These are phyloP conservation scores for Miamiensis avidus DNA, from an alignment of 169 alveolate genomes.

Conservation along the genomic window DNA sequence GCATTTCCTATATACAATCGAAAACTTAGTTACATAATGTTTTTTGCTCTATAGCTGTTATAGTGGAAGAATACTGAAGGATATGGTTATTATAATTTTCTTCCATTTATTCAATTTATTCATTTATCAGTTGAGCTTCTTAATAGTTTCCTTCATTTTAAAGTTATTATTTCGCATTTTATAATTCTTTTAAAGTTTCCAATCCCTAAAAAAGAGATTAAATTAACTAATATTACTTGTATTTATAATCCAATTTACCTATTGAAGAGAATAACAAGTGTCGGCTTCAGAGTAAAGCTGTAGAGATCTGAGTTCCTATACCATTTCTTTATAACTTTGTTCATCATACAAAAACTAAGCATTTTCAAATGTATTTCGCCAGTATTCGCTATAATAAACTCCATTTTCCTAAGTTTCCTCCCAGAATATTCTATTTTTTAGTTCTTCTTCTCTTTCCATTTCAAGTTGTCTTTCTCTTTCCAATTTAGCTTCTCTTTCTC, in stretches of 20 bases:
- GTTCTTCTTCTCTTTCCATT: not conserved
- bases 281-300: not conserved
- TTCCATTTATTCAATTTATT: not conserved
- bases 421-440: not conserved
- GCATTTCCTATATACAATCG: not conserved
- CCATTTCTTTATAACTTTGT: not conserved
- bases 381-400: not conserved
- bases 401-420: not conserved
- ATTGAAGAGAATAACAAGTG: not conserved
- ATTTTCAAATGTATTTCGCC: not conserved
- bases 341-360: not conserved
- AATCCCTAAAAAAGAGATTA: not conserved
- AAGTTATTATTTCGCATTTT: no score
- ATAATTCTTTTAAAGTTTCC: not conserved
- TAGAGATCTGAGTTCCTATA: not conserved
- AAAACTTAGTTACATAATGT: not conserved
- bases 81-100: not conserved
- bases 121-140: not conserved
- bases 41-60: not conserved
- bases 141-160: not conserved
- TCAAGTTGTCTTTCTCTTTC: not conserved
- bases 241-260: not conserved
- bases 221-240: no score
- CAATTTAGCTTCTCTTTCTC: not conserved
- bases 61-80: not conserved